Evolutionary conservation across 495 filamentous ascomycete genomes (phyloP).

Genomic region (Elasticomyces elasticus): DNA sequence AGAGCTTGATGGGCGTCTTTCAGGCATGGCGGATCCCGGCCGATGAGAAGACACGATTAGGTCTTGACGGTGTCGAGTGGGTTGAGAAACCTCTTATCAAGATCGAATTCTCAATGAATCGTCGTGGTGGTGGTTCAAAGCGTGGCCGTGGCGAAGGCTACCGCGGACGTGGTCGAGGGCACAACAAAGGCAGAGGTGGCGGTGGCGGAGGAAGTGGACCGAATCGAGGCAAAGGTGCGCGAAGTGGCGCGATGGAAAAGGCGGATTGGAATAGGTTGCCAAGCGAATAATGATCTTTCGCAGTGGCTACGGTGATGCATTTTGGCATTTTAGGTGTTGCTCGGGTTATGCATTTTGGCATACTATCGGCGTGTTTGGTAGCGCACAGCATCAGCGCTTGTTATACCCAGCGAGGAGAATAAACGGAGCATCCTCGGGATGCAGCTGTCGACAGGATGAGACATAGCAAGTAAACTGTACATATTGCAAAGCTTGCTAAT

Average conservation of each 20-base stretch:
- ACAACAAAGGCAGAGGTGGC: background rate
- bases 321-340: background rate
- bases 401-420: too few species aligned
- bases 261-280: constrained; percentile 6
- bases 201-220: background rate
- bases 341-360: too few species aligned
- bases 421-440: too few species aligned
- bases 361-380: too few species aligned
- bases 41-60: constrained; percentile 41
- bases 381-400: too few species aligned
- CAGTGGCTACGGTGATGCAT: background rate
- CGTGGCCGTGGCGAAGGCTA: constrained; percentile 21
- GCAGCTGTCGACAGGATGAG: too few species aligned
- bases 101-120: constrained; percentile 45
- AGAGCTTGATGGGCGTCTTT: constrained; percentile 47
- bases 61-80: constrained; percentile 43
- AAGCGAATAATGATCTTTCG: background rate
- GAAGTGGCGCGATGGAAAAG: constrained; percentile 17
- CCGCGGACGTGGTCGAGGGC: constrained; percentile 19
- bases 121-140: constrained; percentile 27
- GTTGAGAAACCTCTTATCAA: constrained; percentile 46
- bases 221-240: background rate
- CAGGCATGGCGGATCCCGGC: constrained; percentile 51
- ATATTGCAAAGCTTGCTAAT: too few species aligned
- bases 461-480: too few species aligned